Evolutionary conservation across 2,329 filamentous ascomycete genomes (phyloP).

Genomic region (Penicillium griseofulvum): DNA sequence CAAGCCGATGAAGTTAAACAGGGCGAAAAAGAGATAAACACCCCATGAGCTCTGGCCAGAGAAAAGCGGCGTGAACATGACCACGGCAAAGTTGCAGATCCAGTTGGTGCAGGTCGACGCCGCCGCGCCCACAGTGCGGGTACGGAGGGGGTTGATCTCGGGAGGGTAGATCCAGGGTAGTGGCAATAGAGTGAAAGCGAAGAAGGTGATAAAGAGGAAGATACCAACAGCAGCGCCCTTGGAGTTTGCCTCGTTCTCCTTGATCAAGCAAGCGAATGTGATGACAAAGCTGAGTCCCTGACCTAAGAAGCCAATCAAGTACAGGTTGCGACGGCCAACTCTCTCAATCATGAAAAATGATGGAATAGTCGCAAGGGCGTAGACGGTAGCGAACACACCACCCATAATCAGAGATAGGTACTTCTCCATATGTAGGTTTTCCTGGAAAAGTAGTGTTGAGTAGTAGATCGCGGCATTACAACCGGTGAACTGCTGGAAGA

Average conservation of each 20-base stretch:
- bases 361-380: conserved; percentile 26
- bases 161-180: conserved; percentile 9
- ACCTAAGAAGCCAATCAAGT: conserved; percentile 25
- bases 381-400: conserved; percentile 30
- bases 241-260: conserved; percentile 19
- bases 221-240: conserved; percentile 54
- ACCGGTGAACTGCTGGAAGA: conserved; percentile 47
- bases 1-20: conserved; percentile 43
- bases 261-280: conserved; percentile 35
- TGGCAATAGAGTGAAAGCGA: conserved; percentile 53
- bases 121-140: conserved; percentile 52
- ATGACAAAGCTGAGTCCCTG: conserved; percentile 37
- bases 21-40: conserved; percentile 43
- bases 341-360: conserved; percentile 32
- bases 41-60: conserved; percentile 35
- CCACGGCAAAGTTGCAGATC: conserved; percentile 53
- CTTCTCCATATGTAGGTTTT: conserved; percentile 30
- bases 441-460: conserved; percentile 45
- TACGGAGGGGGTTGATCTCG: conserved; percentile 51
- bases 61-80: conserved; percentile 49
- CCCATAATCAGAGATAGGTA: conserved; percentile 25
- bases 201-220: conserved; percentile 66
- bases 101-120: conserved; percentile 53
- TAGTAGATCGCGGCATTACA: conserved; percentile 50
- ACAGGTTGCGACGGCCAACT: conserved; percentile 43